Percentiles rank a stretch among this genome's conserved stretches.
phyloP scores from a whole-genome alignment of 192 early-diverging fungal genomes.

The Pecoramyces ruminantium region DNA sequence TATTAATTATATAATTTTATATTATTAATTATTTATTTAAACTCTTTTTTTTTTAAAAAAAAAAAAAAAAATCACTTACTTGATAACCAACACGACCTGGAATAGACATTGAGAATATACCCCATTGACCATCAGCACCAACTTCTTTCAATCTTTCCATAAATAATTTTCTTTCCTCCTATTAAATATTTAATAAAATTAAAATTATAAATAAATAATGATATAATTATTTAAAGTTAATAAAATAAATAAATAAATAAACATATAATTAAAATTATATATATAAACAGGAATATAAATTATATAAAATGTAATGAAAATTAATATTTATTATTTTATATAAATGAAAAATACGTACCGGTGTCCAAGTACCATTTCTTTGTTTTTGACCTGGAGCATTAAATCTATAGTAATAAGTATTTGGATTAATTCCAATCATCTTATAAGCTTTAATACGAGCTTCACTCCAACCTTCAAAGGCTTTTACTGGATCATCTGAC shows the following conservation, averaged over 20 bases:
- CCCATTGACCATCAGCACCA: conserved; percentile 93
- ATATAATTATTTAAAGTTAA: no score
- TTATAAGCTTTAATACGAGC: conserved; percentile 86
- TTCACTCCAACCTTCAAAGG: conserved; percentile 91
- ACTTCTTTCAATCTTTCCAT: conserved; percentile 66
- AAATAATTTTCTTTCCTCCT: conserved; percentile 74
- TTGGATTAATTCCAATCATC: conserved; percentile 85
- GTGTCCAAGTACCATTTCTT: conserved; percentile 76
- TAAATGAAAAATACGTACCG: conserved; percentile 16
- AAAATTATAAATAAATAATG: no score
- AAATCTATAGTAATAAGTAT: conserved; percentile 95
- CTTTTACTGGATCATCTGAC: conserved; percentile 48
- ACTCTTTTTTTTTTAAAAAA: no score
- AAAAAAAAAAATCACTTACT: no score
- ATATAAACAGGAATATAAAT: no score
- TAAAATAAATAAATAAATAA: no score
- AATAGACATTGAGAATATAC: conserved; percentile 86
- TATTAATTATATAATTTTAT: no score
- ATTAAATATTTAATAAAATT: not conserved
- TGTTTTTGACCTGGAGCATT: conserved; percentile 94
- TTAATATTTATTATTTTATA: no score
- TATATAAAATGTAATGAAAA: no score
- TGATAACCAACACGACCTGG: conserved; percentile 94
- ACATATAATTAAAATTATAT: no score
- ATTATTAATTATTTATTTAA: no score